These are phyloP conservation scores for Fomitopsis pinicola DNA, from an alignment of 1,284 basidiomycete genomes.

Conservation along the genomic window DNA sequence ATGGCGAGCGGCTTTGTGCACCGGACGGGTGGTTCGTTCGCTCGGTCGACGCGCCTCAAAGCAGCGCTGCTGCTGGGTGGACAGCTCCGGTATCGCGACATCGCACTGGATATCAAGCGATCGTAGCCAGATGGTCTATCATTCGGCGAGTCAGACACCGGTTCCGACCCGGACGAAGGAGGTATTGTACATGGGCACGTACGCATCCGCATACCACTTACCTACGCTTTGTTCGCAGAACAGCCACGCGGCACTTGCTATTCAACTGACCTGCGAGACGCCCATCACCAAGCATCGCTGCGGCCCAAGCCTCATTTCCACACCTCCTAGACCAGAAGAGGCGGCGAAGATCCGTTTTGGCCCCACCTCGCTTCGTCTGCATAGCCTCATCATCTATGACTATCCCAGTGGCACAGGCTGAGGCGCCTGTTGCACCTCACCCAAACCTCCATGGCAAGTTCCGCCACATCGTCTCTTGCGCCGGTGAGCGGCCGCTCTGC, in stretches of 20 bases:
- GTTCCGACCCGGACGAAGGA: neutral
- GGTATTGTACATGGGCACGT: neutral
- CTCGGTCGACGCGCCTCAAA: conserved; percentile 1
- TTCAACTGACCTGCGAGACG: neutral
- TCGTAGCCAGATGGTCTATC: conserved; percentile 17
- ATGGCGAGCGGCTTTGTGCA: conserved; percentile 7
- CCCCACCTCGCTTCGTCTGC: neutral
- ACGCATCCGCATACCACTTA: conserved; percentile 8
- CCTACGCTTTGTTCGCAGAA: conserved; percentile 1
- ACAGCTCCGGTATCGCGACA: conserved; percentile 18
- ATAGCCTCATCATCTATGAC: neutral
- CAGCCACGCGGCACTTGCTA: neutral
- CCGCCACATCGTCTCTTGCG: conserved; percentile 22
- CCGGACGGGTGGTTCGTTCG: conserved; percentile 1
- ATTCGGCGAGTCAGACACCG: conserved; percentile 13
- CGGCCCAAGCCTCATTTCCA: neutral
- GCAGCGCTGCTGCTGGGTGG: neutral
- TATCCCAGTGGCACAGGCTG: neutral
- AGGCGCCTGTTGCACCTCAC: neutral
- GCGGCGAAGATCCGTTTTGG: conserved; percentile 6
- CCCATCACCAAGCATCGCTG: conserved; percentile 1
- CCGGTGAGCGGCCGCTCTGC: conserved; percentile 8
- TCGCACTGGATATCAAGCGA: conserved; percentile 12
- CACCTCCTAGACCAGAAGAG: conserved; percentile 6
- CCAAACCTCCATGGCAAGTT: neutral